These are phyloP conservation scores for Phytophthora agathidicida DNA, from an alignment of 352 stramenopile species.

Conservation along the genomic window DNA sequence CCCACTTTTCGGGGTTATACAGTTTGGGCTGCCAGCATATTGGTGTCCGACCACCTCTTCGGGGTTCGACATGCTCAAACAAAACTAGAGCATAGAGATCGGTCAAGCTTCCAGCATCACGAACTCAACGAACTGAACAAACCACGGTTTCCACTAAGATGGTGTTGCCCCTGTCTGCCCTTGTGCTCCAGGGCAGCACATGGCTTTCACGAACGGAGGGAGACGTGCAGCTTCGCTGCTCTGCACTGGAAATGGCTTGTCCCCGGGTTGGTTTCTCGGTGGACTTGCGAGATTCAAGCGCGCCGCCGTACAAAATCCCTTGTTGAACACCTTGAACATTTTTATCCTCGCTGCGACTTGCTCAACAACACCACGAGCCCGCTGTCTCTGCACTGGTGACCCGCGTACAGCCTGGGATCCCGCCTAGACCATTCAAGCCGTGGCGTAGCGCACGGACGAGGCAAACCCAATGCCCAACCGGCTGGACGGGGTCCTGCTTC, in stretches of 20 bases:
- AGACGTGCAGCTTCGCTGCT: constrained; percentile 22
- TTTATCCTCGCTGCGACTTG: constrained; percentile 31
- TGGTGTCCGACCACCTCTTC: constrained; percentile 17
- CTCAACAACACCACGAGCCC: constrained; percentile 33
- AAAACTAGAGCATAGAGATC: constrained; percentile 31
- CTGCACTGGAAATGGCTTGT: constrained; percentile 31
- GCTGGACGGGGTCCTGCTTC: constrained; percentile 23
- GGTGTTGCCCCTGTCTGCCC: constrained; percentile 35
- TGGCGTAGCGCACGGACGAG: constrained; percentile 36
- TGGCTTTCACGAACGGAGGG: constrained; percentile 36
- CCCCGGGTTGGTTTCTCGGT: constrained; percentile 35
- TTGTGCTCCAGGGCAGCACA: constrained; percentile 22
- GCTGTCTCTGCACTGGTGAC: constrained; percentile 30
- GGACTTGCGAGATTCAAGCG: constrained; percentile 33
- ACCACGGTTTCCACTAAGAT: constrained; percentile 29
- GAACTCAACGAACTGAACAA: constrained; percentile 21
- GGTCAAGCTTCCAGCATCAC: constrained; percentile 22
- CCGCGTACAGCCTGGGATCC: constrained; percentile 31
- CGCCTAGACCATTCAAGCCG: constrained; percentile 38
- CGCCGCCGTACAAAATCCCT: constrained; percentile 8
- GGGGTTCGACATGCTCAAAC: constrained; percentile 19
- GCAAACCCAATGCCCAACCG: constrained; percentile 21
- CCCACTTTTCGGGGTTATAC: constrained; percentile 25
- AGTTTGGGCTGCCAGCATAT: constrained; percentile 18
- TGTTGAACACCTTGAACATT: constrained; percentile 15